Conservation (phyloP, 2,329 filamentous ascomycete species). For the Aspergillus ochraceus region DNA sequence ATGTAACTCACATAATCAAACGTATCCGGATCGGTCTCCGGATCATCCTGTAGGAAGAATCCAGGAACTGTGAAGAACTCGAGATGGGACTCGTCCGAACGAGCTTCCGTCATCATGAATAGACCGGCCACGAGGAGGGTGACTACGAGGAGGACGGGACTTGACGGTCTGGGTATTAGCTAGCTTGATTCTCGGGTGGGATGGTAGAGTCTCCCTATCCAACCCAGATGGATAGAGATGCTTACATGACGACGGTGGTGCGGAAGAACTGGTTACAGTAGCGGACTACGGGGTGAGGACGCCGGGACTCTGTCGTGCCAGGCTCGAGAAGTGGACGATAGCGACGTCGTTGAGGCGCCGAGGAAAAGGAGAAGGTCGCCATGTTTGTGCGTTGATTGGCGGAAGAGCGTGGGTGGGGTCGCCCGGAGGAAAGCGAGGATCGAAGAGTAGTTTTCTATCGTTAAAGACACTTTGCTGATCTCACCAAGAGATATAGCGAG, state of each 20-base stretch:
- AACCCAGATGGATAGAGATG: background rate
- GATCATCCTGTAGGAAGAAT: conserved; percentile 54
- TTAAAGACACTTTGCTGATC: no score
- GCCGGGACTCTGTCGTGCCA: background rate
- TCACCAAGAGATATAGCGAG: no score
- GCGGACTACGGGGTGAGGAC: background rate
- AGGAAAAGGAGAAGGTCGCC: background rate
- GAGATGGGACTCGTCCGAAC: conserved; percentile 22
- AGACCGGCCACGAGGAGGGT: conserved; percentile 12
- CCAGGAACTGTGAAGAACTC: conserved; percentile 46
- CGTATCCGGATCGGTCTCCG: conserved; percentile 43
- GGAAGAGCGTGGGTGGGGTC: background rate
- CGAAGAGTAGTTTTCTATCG: background rate
- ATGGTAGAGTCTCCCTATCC: no score
- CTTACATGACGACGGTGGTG: conserved; percentile 9
- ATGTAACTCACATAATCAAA: conserved; percentile 50
- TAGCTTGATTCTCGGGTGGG: background rate
- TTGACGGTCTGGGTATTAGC: background rate
- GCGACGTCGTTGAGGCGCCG: background rate
- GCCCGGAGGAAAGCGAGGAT: background rate
- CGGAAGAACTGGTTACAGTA: background rate
- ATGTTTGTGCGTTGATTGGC: background rate
- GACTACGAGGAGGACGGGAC: conserved; percentile 6
- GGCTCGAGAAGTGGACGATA: background rate
- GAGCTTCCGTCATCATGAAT: conserved; percentile 18